Percentiles rank a stretch among this genome's conserved stretches.
Evolutionary conservation across 345 rosid genomes (phyloP).

Genomic region (Eucalyptus camaldulensis): DNA sequence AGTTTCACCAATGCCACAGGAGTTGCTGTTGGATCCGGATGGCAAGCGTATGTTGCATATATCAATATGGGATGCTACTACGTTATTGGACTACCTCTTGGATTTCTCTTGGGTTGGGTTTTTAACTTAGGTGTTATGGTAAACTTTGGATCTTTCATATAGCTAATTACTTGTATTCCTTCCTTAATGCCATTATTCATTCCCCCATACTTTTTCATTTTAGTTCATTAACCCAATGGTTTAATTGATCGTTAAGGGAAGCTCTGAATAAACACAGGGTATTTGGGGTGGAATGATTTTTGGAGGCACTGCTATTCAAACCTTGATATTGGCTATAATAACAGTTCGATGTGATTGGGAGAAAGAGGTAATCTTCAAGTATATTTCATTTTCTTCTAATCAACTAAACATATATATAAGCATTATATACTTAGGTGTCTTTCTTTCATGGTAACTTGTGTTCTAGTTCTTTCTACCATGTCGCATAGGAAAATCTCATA

Average conservation of each 20-base stretch:
- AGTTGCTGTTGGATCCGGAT: conserved; percentile 83
- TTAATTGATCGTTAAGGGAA: neutral
- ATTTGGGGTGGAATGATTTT: conserved; percentile 72
- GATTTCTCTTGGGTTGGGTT: conserved; percentile 55
- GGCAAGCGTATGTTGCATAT: conserved; percentile 68
- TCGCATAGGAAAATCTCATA: neutral
- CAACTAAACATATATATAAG: neutral
- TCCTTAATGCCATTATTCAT: neutral
- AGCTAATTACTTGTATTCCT: neutral
- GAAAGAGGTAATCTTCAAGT: neutral
- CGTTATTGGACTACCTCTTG: conserved; percentile 64
- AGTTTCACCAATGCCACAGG: conserved; percentile 12
- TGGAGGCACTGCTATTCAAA: conserved; percentile 24
- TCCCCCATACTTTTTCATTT: neutral
- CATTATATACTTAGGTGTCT: neutral
- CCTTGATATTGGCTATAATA: conserved; percentile 33
- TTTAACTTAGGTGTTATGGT: conserved; percentile 28
- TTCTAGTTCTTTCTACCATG: neutral
- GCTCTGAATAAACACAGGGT: conserved; percentile 18
- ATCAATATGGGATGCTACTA: conserved; percentile 70
- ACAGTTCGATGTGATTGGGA: conserved; percentile 19
- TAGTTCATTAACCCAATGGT: neutral
- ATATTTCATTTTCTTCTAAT: neutral
- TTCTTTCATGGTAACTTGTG: neutral
- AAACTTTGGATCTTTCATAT: conserved; percentile 9